Base-by-base conservation (phyloP, 2,329 filamentous ascomycete genomes). In the Elsinoe ampelina region DNA sequence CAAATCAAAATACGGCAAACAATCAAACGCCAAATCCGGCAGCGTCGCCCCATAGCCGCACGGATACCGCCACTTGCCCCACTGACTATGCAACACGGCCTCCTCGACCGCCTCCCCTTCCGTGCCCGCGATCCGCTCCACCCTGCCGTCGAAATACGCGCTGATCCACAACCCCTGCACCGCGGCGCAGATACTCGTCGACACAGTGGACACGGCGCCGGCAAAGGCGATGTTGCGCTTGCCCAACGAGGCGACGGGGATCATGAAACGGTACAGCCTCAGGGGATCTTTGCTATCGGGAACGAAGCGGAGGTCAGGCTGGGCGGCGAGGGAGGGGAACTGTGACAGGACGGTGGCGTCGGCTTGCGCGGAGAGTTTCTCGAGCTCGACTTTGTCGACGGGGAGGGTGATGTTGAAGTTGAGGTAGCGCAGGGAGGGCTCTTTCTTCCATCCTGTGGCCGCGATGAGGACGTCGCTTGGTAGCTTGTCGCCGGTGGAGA, bases 1-100 rank as follows among this genome's bases (percentile, higher is more conserved):
- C 64, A 84, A 64, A 68, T 91, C 87, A 15, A 89, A 67, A 64
- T 89, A 93, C 3, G 86, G 86, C 55, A 92, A 67, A 0, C 79
- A 79, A 67, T 93, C 88, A 64, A 92, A 91, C 15, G 87, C 83
- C 61, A 90, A 84, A 66, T 88, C 86, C 0, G 84, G 84, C 58
- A 78, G 75, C 64, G 75, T 77, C 38, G 73, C 74, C 1, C 85
- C 85, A 64, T 81, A 83, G 0, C 85, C 86, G 2, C 73, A 77
- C 1, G 84, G 81, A 63, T 86, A 87, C 22, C 87, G 77, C 79
- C 84, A 85, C 61, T 77, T 81, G 3, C 84, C 84, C 66, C 85
- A 92, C 36, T 85, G 80, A 17, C 78, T 82, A 65, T 85, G 76
- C 47, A 89, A 71, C 20, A 83, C 77, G 0, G 84, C 67, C 32